phyloP scores from a whole-genome alignment of 331 rosid genomes.

The Acacia concinna region DNA sequence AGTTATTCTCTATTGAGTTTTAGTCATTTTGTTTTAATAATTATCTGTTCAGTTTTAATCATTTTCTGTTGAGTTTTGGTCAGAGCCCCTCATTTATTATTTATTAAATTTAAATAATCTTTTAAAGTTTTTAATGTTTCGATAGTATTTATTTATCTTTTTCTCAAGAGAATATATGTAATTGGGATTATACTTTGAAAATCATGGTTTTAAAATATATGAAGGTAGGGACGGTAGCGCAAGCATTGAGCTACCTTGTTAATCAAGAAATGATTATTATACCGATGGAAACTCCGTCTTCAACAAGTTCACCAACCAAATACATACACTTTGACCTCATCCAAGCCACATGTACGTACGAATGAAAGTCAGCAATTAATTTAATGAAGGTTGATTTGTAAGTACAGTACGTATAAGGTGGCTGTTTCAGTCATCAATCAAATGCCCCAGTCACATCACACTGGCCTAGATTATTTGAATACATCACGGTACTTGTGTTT shows the following conservation, averaged over 20 bases:
- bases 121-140: too few relatives aligned
- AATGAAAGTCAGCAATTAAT: neutral
- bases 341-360: neutral
- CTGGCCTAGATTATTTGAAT: neutral
- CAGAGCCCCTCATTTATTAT: too few relatives aligned
- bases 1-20: too few relatives aligned
- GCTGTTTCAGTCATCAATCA: neutral
- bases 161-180: neutral
- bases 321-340: conserved; percentile 8
- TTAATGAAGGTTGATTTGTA: neutral
- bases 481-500: neutral
- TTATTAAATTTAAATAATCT: too few relatives aligned
- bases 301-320: neutral
- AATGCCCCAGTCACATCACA: too few relatives aligned
- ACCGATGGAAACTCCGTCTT: neutral
- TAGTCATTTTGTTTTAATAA: too few relatives aligned
- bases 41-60: too few relatives aligned
- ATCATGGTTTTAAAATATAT: neutral
- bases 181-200: neutral
- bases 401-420: too few relatives aligned
- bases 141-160: too few relatives aligned
- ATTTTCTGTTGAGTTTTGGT: too few relatives aligned
- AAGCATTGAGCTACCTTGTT: neutral
- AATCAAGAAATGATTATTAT: neutral
- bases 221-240: neutral